phyloP scores from a whole-genome alignment of 148 eudicot species.

The Silene conica region DNA sequence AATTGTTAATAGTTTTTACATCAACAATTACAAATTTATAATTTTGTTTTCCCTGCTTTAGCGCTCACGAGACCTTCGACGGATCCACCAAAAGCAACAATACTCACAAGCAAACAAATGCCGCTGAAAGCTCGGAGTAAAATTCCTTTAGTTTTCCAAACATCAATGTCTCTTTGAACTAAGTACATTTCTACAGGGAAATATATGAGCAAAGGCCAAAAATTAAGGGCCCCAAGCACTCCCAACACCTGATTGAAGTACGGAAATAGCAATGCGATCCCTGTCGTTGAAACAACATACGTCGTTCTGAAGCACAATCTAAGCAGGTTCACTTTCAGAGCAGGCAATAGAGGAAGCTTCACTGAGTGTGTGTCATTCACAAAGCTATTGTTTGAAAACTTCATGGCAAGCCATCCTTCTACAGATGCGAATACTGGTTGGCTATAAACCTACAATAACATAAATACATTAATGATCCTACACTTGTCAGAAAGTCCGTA shows the following conservation, averaged over 20 bases:
- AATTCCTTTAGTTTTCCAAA: conserved; percentile 50
- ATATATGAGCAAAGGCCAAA: conserved; percentile 66
- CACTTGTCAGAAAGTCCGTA: no score
- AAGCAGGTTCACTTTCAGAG: conserved; percentile 30
- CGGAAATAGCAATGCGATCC: conserved; percentile 49
- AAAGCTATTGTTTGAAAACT: conserved; percentile 35
- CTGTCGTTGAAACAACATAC: conserved; percentile 52
- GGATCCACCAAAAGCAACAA: conserved; percentile 45
- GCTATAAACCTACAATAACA: conserved; percentile 23
- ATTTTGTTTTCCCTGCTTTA: background rate
- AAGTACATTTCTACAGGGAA: conserved; percentile 67
- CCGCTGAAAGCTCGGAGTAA: conserved; percentile 34
- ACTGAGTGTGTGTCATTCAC: conserved; percentile 27
- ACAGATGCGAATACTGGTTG: conserved; percentile 44
- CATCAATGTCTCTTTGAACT: conserved; percentile 40
- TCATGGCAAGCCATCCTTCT: conserved; percentile 39
- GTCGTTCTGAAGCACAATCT: conserved; percentile 55
- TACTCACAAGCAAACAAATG: conserved; percentile 34
- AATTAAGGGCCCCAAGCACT: conserved; percentile 51
- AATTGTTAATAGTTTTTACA: background rate
- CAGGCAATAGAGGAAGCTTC: conserved; percentile 40
- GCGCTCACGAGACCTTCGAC: conserved; percentile 45
- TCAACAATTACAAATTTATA: background rate
- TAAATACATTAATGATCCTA: no score
- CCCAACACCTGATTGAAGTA: conserved; percentile 71